Base-by-base conservation (phyloP, 352 stramenopile species). In the Elongisporangium anandrum region DNA sequence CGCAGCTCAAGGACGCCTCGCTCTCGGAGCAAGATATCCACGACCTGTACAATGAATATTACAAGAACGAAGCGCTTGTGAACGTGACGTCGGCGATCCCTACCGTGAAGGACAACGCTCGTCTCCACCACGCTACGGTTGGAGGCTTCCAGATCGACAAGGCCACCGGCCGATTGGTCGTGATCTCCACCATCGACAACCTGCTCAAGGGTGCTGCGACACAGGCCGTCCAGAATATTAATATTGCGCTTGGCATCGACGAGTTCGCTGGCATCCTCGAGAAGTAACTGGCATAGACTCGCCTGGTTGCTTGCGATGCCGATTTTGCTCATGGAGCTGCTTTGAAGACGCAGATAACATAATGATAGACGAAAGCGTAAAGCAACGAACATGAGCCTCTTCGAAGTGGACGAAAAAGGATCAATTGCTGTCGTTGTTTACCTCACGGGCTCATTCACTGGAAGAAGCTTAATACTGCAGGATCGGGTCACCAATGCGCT, bases 181-280 rank as follows among this genome's bases (percentile, higher is more conserved):
- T 97, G 19, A 73, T 97, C 50, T 73, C 78, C 16, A 94, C 89
- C 21, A 97, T 98, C 61, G 93, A 98, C 72, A 98, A 98, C 70
- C 75, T 98, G 52, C 79, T 97, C 55, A 98, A 98, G 82, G 93
- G 93, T 13, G 93, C 93, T 3, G 92, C 91, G 48, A 96, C 88
- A 3, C 93, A 98, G 73, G 90, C 90, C 29, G 71, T 98, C 61
- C 93, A 98, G 69, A 98, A 98, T 76, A 96, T 98, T 69, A 98
- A 98, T 70, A 64, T 98, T 26, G 88, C 95, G 38, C 75, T 97
- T 54, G 92, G 89, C 15, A 81, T 97, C 24, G 81, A 95, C 38
- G 93, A 98, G 60, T 90, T 85, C 70, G 73, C 78, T 7, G 84
- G 84, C 29, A 89, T 93, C 50, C 64, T 75, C 9, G 22, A 60